These are phyloP conservation scores for Madurella mycetomatis DNA, from an alignment of 2,329 filamentous ascomycete species.

Conservation along the genomic window DNA sequence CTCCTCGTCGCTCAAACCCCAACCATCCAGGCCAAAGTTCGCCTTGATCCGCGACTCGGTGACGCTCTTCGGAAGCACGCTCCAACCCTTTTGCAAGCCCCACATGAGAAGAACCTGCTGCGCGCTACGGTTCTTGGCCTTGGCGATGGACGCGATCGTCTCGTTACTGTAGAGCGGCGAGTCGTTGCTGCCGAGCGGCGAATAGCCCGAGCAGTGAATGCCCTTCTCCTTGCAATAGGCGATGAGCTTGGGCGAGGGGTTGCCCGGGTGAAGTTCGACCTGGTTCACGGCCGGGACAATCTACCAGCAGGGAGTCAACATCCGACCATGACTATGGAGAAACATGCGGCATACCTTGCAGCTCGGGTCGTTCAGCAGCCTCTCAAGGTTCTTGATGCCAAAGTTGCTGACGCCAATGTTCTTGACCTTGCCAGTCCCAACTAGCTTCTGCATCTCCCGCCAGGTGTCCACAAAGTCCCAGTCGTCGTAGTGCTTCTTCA, in stretches of 20 bases:
- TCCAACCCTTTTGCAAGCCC: conserved; percentile 76
- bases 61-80: conserved; percentile 81
- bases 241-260: conserved; percentile 74
- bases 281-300: conserved; percentile 69
- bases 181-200: conserved; percentile 66
- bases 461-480: conserved; percentile 83
- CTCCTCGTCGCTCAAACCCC: conserved; percentile 69
- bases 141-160: conserved; percentile 57
- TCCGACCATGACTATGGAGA: neutral
- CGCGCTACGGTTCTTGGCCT: conserved; percentile 61
- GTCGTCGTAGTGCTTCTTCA: conserved; percentile 65
- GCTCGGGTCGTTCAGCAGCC: conserved; percentile 61
- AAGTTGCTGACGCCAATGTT: conserved; percentile 89
- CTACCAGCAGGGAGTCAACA: conserved; percentile 29
- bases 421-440: conserved; percentile 64
- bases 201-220: conserved; percentile 73
- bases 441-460: conserved; percentile 66
- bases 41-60: conserved; percentile 67
- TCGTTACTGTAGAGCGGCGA: conserved; percentile 65
- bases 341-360: conserved; percentile 47
- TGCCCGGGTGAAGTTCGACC: conserved; percentile 75
- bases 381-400: conserved; percentile 73
- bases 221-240: conserved; percentile 67
- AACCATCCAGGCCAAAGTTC: conserved; percentile 73
- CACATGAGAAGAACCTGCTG: conserved; percentile 77